Evolutionary conservation across 2,329 filamentous ascomycete species (phyloP).

Genomic region (Macrophomina pseudophaseolina): DNA sequence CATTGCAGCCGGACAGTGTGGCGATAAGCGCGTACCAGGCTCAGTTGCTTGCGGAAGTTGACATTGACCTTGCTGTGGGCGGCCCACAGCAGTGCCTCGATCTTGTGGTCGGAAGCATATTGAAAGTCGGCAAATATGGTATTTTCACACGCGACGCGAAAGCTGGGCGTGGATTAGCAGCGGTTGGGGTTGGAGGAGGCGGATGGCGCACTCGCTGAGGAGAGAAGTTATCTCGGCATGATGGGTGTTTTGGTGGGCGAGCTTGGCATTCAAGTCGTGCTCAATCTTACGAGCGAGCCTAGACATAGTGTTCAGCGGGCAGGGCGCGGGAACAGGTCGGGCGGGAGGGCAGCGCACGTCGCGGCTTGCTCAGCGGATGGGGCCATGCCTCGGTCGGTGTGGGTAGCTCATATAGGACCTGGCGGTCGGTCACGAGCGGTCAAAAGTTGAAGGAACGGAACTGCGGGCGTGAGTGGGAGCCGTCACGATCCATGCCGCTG

Average conservation of each 20-base stretch:
- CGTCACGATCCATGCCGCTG: constrained; percentile 59
- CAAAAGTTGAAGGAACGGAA: constrained; percentile 60
- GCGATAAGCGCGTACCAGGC: constrained; percentile 47
- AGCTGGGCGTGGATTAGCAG: constrained; percentile 51
- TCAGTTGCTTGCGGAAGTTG: constrained; percentile 74
- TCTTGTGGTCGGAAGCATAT: constrained; percentile 65
- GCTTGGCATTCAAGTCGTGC: constrained; percentile 53
- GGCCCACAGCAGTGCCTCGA: constrained; percentile 78
- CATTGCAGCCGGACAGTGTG: background rate
- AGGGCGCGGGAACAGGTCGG: constrained; percentile 1
- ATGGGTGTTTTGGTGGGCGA: constrained; percentile 56
- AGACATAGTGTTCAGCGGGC: constrained; percentile 34
- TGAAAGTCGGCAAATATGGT: constrained; percentile 75
- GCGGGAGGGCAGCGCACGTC: constrained; percentile 49
- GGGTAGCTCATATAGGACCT: constrained; percentile 50
- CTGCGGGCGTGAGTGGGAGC: constrained; percentile 52
- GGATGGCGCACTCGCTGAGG: constrained; percentile 40
- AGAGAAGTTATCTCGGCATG: constrained; percentile 57
- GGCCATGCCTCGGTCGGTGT: constrained; percentile 48
- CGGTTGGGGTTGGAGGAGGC: background rate
- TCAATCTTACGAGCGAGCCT: constrained; percentile 55
- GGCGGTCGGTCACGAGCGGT: constrained; percentile 49
- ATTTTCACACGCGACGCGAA: constrained; percentile 73
- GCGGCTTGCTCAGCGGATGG: constrained; percentile 56
- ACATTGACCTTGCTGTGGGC: constrained; percentile 78